phyloP scores from a whole-genome alignment of 768 basidiomycete genomes.

The Tephrocybe sp. region DNA sequence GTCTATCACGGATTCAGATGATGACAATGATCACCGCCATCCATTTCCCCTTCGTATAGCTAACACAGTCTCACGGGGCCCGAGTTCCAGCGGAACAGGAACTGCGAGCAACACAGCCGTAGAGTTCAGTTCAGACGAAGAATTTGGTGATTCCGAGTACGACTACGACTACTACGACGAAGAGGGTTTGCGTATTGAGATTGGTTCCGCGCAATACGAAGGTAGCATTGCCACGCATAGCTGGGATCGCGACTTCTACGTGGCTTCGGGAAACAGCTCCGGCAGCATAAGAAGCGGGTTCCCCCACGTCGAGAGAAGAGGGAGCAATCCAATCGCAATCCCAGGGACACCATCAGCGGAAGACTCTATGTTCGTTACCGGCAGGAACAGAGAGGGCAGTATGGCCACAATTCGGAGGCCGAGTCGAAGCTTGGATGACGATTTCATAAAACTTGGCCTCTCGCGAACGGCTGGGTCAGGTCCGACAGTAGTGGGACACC shows the following conservation, averaged over 20 bases:
- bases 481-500: constrained; percentile 10
- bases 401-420: constrained; percentile 57
- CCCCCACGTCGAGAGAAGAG: constrained; percentile 35
- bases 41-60: constrained; percentile 26
- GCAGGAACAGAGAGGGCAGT: constrained; percentile 57
- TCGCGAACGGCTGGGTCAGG: not conserved
- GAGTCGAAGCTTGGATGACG: constrained; percentile 61
- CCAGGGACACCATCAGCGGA: constrained; percentile 32
- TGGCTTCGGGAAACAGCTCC: constrained; percentile 21
- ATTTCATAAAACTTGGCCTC: constrained; percentile 19
- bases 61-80: constrained; percentile 18
- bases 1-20: constrained; percentile 36
- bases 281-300: constrained; percentile 22
- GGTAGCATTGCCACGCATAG: constrained; percentile 26
- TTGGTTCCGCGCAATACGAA: constrained; percentile 35
- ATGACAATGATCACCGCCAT: constrained; percentile 33
- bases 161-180: constrained; percentile 37
- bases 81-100: constrained; percentile 26
- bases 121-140: constrained; percentile 49
- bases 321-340: constrained; percentile 64
- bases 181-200: constrained; percentile 37
- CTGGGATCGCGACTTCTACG: constrained; percentile 23
- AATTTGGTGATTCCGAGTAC: constrained; percentile 39
- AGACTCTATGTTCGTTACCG: constrained; percentile 19
- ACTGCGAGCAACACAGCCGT: constrained; percentile 27